Conservation (phyloP, 2,329 filamentous ascomycete genomes). For the Penicillium aurantiogriseum region DNA sequence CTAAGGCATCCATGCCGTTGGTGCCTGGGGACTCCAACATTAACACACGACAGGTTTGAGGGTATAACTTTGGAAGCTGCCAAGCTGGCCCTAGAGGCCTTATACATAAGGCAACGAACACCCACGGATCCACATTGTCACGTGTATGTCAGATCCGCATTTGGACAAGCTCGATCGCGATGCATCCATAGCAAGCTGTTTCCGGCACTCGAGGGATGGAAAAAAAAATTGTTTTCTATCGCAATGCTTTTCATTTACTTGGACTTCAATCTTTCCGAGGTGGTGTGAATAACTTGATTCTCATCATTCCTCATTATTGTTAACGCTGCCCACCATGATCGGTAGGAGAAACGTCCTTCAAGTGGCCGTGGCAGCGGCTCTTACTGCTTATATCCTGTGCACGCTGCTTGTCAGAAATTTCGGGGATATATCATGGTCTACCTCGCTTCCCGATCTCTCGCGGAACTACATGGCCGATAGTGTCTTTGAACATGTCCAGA, state of each 20-base stretch:
- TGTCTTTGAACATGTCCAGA: constrained; percentile 23
- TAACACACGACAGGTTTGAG: no score
- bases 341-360: not conserved
- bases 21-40: no score
- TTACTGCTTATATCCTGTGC: not conserved
- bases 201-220: not conserved
- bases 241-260: not conserved
- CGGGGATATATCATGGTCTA: not conserved
- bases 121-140: not conserved
- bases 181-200: not conserved
- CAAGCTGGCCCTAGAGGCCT: not conserved
- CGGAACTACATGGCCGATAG: not conserved
- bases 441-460: not conserved
- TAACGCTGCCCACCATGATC: not conserved
- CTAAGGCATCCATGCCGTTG: no score
- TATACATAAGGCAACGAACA: not conserved
- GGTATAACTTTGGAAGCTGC: no score
- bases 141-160: not conserved
- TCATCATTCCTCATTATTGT: not conserved
- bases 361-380: not conserved
- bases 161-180: not conserved
- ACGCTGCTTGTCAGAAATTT: not conserved
- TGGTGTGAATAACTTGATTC: not conserved
- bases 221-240: not conserved
- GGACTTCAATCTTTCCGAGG: not conserved